Percentiles rank a stretch among this genome's conserved stretches.
Conservation (phyloP, 257 asterid genomes). For the Euphrasia confusa region DNA sequence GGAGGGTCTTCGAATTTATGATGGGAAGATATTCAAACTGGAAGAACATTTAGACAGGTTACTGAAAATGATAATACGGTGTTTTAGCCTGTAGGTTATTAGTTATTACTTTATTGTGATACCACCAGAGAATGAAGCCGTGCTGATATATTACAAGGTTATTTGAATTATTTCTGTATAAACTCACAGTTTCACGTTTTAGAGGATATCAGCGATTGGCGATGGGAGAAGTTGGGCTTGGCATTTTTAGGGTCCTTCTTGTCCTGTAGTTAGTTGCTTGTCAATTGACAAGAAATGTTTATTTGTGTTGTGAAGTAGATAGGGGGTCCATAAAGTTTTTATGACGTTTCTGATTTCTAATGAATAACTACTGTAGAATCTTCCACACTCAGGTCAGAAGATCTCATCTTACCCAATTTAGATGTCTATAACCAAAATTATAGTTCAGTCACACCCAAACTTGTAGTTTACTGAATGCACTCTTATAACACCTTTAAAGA, state of each 20-base stretch:
- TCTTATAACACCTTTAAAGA: not conserved
- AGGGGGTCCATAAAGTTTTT: not conserved
- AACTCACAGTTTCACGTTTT: not conserved
- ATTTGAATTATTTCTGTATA: not conserved
- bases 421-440: not conserved
- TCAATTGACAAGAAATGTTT: not conserved
- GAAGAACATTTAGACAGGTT: slow-evolving; percentile 79
- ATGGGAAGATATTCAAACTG: slow-evolving; percentile 61
- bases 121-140: not conserved
- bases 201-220: not conserved
- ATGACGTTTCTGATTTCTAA: not conserved
- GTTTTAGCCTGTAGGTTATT: not conserved
- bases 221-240: not conserved
- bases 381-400: not conserved
- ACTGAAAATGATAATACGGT: not conserved
- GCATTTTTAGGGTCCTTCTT: not conserved
- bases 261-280: not conserved
- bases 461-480: not conserved
- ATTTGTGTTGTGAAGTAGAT: not conserved
- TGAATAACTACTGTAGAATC: not conserved
- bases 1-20: slow-evolving; percentile 73
- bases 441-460: not conserved
- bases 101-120: not conserved
- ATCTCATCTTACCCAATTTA: not conserved
- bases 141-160: not conserved